Percentiles rank a stretch among this genome's conserved stretches.
Conservation (phyloP, 345 rosid species). For the Dipteronia dyeriana region DNA sequence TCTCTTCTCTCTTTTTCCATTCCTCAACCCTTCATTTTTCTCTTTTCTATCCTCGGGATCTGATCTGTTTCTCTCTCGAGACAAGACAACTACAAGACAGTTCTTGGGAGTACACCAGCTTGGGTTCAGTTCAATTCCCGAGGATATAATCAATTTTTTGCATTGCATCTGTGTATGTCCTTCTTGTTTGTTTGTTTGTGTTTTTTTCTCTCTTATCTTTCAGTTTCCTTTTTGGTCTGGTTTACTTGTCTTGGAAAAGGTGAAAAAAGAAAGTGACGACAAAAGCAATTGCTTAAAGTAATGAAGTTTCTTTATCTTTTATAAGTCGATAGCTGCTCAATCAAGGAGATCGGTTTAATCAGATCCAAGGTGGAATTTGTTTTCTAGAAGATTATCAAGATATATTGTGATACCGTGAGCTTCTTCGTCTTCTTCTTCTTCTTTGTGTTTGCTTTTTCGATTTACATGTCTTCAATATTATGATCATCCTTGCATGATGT, state of each 20-base stretch:
- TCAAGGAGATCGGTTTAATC: slow-evolving; percentile 14
- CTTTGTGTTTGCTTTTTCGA: background rate
- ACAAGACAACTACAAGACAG: slow-evolving; percentile 19
- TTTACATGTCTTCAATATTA: slow-evolving; percentile 3
- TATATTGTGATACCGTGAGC: slow-evolving; percentile 18
- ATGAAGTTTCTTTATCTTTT: background rate
- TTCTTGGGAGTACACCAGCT: slow-evolving; percentile 14
- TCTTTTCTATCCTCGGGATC: slow-evolving; percentile 66
- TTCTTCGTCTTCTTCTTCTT: background rate
- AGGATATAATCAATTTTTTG: slow-evolving; percentile 45
- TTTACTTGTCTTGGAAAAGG: slow-evolving; percentile 27
- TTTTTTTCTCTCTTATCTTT: slow-evolving; percentile 17
- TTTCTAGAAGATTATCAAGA: slow-evolving; percentile 25
- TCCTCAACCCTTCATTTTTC: slow-evolving; percentile 24
- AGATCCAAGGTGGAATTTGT: slow-evolving; percentile 33
- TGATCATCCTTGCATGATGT: slow-evolving; percentile 14
- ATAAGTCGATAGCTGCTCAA: slow-evolving; percentile 9
- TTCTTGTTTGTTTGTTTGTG: slow-evolving; percentile 24
- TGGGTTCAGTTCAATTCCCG: slow-evolving; percentile 57
- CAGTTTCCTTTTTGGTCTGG: slow-evolving; percentile 36
- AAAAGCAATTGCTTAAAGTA: slow-evolving; percentile 13
- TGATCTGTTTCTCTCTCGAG: slow-evolving; percentile 33
- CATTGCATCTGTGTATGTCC: slow-evolving; percentile 7
- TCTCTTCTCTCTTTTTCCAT: slow-evolving; percentile 48
- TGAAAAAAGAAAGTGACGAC: background rate